Conservation (phyloP, 2,329 filamentous ascomycete species). For the Penicillium glabrum region DNA sequence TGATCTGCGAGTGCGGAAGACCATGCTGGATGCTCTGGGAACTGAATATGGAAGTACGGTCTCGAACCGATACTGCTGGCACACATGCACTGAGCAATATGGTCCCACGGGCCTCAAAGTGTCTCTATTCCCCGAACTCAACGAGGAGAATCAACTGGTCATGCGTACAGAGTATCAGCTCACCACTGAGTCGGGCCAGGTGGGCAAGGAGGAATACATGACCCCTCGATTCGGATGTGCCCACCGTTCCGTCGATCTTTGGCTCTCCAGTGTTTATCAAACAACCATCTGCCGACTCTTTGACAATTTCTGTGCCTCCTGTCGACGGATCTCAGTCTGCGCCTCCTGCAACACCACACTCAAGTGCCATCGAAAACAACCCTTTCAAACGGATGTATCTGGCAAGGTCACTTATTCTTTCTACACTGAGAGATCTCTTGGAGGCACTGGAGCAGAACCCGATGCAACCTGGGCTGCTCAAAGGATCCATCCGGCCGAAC, state of each 20-base stretch:
- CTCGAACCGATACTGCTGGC: constrained; percentile 37
- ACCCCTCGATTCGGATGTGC: constrained; percentile 43
- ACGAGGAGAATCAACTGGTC: constrained; percentile 30
- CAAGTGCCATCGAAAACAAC: constrained; percentile 36
- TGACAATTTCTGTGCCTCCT: constrained; percentile 35
- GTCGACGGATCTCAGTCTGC: constrained; percentile 38
- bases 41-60: constrained; percentile 30
- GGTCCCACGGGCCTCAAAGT: constrained; percentile 35
- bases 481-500: constrained; percentile 39
- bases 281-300: constrained; percentile 36
- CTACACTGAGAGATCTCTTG: constrained; percentile 36
- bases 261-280: constrained; percentile 40
- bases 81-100: constrained; percentile 37
- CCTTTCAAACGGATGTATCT: constrained; percentile 23
- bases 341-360: constrained; percentile 34
- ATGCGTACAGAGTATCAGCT: constrained; percentile 41
- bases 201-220: constrained; percentile 40
- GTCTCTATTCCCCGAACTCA: constrained; percentile 36
- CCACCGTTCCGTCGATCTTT: constrained; percentile 41
- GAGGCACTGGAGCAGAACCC: constrained; percentile 25
- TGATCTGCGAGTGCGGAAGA: constrained; percentile 31
- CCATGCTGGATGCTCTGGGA: constrained; percentile 24
- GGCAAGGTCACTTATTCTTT: constrained; percentile 36
- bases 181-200: constrained; percentile 32
- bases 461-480: constrained; percentile 36